Evolutionary conservation across 345 rosid species (phyloP), one percentile per base, ranked within the genome.

Genomic region (Leavenworthia alabamica): DNA sequence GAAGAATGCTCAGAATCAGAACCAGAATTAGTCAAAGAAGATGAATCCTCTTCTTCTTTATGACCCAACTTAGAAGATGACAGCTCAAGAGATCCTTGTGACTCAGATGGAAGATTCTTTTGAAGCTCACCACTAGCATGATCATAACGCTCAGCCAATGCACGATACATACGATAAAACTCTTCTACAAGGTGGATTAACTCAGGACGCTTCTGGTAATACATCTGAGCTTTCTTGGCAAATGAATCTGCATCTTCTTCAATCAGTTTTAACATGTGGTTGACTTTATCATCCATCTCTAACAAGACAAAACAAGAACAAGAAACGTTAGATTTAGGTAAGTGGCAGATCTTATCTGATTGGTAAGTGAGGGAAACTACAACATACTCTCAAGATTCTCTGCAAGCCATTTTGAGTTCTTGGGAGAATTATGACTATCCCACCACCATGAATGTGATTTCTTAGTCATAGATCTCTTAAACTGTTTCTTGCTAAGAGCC

Each of bases 211-310:
- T 79, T 93, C 60, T 83, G 78, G 60, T 87, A 84, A 76, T 87
- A 87, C 88, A 85, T 82, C 64, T 84, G 96, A 32, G 89, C 99
- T 78, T 88, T 89, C 75, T 86, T 87, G 0, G 91, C 96, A 69
- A 89, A 86, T 4, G 96, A 85, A 63, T 85, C 99, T 37, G 77
- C 99, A 45, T 93, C 97, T 71, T 85, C 91, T 73, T 89, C 96
- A 14, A 89, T 81, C 51, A 89, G 81, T 57, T 84, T 87, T 68
- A 87, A 40, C 92, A 93, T 87, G 67, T 75, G 80, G 47, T 82
- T 89, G 40, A 87, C 84, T 5, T 78, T 75, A 37, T 80, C 84
- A 75, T 93, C 99, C 96, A 93, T 93, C 69, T 84, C 99, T 93
- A 72, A 24, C 44, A 64, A 29, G 7, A 4, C 58, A 57, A 17